These are phyloP conservation scores for Penicillium sp. DNA, from an alignment of 2,329 filamentous ascomycete species.

Conservation along the genomic window DNA sequence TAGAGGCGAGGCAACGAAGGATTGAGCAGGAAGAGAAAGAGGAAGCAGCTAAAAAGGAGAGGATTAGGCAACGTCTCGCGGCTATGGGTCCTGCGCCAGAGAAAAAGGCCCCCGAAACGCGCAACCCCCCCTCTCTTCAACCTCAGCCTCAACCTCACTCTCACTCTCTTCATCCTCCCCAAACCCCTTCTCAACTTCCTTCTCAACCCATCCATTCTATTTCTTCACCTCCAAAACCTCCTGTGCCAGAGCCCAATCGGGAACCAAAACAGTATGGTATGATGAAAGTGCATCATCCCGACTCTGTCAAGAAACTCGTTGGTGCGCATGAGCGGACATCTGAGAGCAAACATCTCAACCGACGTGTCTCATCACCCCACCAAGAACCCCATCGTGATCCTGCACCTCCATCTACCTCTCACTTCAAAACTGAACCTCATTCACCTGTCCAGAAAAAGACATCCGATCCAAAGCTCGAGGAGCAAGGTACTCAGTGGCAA, in stretches of 20 bases:
- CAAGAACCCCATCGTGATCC: constrained; percentile 27
- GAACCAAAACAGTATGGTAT: constrained; percentile 60
- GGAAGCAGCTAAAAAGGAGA: constrained; percentile 57
- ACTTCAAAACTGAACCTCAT: not conserved
- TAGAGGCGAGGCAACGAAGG: constrained; percentile 54
- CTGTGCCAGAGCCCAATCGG: constrained; percentile 55
- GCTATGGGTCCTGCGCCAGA: constrained; percentile 49
- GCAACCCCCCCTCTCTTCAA: constrained; percentile 23
- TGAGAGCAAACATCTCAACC: constrained; percentile 33
- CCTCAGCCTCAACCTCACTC: constrained; percentile 26
- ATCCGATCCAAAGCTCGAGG: constrained; percentile 30
- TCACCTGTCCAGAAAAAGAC: constrained; percentile 12
- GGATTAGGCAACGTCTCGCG: constrained; percentile 56
- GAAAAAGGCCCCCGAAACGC: constrained; percentile 30
- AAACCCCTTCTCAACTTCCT: constrained; percentile 2
- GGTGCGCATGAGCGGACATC: constrained; percentile 34
- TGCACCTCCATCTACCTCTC: constrained; percentile 26
- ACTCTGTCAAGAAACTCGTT: constrained; percentile 49
- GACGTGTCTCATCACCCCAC: constrained; percentile 32
- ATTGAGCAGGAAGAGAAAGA: constrained; percentile 55
- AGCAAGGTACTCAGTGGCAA: constrained; percentile 38
- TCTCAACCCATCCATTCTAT: constrained; percentile 22
- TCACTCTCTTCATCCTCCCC: constrained; percentile 1
- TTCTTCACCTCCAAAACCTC: constrained; percentile 57
- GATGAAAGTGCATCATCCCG: constrained; percentile 60